Conservation (phyloP, 2,329 filamentous ascomycete genomes). For the Ceratocystis variospora region DNA sequence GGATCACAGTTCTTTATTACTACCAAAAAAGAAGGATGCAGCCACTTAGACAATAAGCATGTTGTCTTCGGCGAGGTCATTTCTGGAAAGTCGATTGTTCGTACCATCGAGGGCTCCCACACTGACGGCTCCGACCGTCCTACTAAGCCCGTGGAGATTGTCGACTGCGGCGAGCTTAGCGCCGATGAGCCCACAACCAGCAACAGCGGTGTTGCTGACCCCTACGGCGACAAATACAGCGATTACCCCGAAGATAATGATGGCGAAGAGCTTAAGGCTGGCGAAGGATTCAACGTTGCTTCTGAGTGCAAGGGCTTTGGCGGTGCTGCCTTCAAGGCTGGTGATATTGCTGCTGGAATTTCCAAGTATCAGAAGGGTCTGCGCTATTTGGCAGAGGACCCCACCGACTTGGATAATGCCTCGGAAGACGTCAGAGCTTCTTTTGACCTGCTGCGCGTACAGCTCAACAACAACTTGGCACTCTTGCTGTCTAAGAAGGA, state of each 20-base stretch:
- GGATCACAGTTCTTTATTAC: constrained; percentile 98
- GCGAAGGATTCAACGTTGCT: constrained; percentile 61
- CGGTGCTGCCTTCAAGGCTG: constrained; percentile 79
- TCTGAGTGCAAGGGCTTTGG: constrained; percentile 79
- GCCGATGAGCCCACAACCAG: constrained; percentile 54
- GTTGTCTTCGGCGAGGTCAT: constrained; percentile 94
- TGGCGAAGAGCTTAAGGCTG: constrained; percentile 36
- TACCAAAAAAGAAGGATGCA: constrained; percentile 62
- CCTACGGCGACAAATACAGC: constrained; percentile 81
- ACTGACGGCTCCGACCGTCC: constrained; percentile 71
- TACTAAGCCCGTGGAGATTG: constrained; percentile 54
- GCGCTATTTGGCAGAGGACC: constrained; percentile 77
- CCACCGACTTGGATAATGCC: constrained; percentile 53
- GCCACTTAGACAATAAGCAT: constrained; percentile 90
- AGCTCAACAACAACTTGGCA: constrained; percentile 76
- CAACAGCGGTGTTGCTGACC: constrained; percentile 57
- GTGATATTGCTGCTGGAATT: constrained; percentile 55
- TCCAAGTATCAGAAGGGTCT: constrained; percentile 92
- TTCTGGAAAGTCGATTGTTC: constrained; percentile 78
- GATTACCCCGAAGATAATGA: constrained; percentile 83
- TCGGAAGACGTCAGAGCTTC: constrained; percentile 51
- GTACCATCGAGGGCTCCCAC: constrained; percentile 73
- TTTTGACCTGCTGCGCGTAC: constrained; percentile 64
- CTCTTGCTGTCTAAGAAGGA: constrained; percentile 72
- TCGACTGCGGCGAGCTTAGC: constrained; percentile 73